phyloP scores from a whole-genome alignment of 192 early-diverging fungal species.

The Phlyctochytrium arcticum region DNA sequence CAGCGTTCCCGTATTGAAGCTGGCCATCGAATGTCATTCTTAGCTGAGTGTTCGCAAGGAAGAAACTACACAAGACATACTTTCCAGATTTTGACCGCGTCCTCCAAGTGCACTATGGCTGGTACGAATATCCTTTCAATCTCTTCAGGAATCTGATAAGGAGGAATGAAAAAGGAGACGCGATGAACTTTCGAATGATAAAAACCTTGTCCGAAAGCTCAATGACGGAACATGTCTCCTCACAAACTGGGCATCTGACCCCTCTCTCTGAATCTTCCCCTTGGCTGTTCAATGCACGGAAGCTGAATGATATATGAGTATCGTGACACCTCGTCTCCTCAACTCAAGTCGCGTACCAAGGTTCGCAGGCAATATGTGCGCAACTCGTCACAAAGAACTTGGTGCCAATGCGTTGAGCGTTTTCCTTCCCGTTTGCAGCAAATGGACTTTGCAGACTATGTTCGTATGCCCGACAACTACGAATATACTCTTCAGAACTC shows the following conservation, averaged over 20 bases:
- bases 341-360: constrained; percentile 1
- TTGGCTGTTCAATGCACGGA: too few species aligned
- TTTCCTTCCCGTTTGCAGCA: background rate
- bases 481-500: background rate
- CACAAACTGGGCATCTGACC: background rate
- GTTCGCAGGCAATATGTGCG: constrained; percentile 20
- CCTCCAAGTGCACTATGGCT: constrained; percentile 19
- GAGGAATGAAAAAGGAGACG: background rate
- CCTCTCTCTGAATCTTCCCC: constrained; percentile 6
- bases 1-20: constrained; percentile 24
- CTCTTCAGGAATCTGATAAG: constrained; percentile 16
- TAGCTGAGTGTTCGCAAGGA: background rate
- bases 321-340: too few species aligned
- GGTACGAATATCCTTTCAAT: constrained; percentile 23
- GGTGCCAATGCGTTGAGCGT: background rate
- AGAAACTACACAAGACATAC: background rate
- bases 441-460: constrained; percentile 13
- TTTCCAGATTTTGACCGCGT: constrained; percentile 20
- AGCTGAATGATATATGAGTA: too few species aligned
- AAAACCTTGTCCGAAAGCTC: too few species aligned
- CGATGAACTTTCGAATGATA: too few species aligned
- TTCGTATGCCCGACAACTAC: constrained; percentile 12
- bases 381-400: constrained; percentile 20
- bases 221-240: too few species aligned
- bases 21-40: background rate